Percentiles rank a stretch among this genome's conserved stretches.
Conservation (phyloP, 2,329 filamentous ascomycete species). For the Penicillium sp. region DNA sequence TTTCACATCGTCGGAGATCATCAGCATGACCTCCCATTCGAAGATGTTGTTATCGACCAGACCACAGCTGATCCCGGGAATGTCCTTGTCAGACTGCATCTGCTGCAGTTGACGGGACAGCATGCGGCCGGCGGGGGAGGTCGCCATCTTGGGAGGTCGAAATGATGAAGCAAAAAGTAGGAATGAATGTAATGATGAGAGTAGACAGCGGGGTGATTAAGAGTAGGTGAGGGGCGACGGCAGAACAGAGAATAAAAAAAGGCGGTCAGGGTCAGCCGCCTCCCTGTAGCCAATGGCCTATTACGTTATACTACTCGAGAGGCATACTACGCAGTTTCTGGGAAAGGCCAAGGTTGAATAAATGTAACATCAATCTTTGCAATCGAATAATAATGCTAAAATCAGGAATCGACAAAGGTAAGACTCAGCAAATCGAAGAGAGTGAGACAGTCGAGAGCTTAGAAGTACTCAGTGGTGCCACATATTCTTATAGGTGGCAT, state of each 20-base stretch:
- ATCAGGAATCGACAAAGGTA: no score
- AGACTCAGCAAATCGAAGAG: not conserved
- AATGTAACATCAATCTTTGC: not conserved
- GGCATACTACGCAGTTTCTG: no score
- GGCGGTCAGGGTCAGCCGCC: not conserved
- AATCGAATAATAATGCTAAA: no score
- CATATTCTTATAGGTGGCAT: not conserved
- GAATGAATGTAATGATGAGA: not conserved
- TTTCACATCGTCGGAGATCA: slow-evolving; percentile 93
- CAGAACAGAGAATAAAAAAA: not conserved
- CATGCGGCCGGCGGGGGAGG: slow-evolving; percentile 56
- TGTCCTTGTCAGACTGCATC: slow-evolving; percentile 88
- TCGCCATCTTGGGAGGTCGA: slow-evolving; percentile 36
- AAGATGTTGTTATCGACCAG: slow-evolving; percentile 85
- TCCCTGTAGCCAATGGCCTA: no score
- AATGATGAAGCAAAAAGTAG: not conserved
- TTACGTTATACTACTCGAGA: no score
- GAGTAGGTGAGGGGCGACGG: not conserved
- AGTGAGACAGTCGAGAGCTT: not conserved
- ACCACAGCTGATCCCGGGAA: slow-evolving; percentile 91
- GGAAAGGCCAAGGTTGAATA: no score
- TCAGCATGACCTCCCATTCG: slow-evolving; percentile 98
- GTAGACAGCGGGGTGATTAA: not conserved
- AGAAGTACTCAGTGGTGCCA: not conserved
- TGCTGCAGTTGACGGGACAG: slow-evolving; percentile 86